Evolutionary conservation across 352 stramenopile species (phyloP).

Genomic region (Phytophthora crassamura): DNA sequence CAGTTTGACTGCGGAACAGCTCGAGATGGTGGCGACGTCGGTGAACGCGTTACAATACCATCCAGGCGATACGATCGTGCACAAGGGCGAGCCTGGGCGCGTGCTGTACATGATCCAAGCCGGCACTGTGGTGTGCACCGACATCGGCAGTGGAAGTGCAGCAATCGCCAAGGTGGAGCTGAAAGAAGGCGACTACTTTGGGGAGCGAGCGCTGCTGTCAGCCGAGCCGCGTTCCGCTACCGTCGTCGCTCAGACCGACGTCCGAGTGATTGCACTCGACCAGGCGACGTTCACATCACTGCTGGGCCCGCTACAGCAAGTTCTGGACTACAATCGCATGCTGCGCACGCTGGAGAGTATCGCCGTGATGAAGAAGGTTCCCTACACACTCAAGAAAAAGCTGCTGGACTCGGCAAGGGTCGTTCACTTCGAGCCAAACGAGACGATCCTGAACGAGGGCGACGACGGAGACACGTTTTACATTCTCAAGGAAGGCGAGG

Average conservation of each 20-base stretch:
- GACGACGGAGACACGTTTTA: constrained; percentile 65
- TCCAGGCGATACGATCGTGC: constrained; percentile 72
- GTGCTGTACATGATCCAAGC: constrained; percentile 86
- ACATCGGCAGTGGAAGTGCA: constrained; percentile 57
- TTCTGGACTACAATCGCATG: constrained; percentile 80
- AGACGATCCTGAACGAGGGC: constrained; percentile 56
- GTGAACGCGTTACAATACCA: constrained; percentile 58
- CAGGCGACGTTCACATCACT: constrained; percentile 92
- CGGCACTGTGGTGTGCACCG: constrained; percentile 63
- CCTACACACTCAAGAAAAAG: constrained; percentile 48
- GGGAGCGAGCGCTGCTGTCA: constrained; percentile 90
- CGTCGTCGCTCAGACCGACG: constrained; percentile 72
- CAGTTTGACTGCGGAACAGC: constrained; percentile 51
- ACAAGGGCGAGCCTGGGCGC: constrained; percentile 74
- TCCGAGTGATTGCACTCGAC: constrained; percentile 76
- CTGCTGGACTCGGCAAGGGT: constrained; percentile 48
- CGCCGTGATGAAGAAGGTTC: constrained; percentile 55
- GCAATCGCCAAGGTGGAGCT: constrained; percentile 48
- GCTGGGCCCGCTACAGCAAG: constrained; percentile 87
- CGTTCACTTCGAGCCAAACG: constrained; percentile 48
- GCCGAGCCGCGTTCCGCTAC: constrained; percentile 89
- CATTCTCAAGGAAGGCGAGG: constrained; percentile 64
- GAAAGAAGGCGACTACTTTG: constrained; percentile 90
- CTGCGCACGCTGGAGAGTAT: constrained; percentile 63
- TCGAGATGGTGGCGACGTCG: constrained; percentile 48